Evolutionary conservation across 139 green algal genomes (phyloP).

Genomic region (Closterium sp.): DNA sequence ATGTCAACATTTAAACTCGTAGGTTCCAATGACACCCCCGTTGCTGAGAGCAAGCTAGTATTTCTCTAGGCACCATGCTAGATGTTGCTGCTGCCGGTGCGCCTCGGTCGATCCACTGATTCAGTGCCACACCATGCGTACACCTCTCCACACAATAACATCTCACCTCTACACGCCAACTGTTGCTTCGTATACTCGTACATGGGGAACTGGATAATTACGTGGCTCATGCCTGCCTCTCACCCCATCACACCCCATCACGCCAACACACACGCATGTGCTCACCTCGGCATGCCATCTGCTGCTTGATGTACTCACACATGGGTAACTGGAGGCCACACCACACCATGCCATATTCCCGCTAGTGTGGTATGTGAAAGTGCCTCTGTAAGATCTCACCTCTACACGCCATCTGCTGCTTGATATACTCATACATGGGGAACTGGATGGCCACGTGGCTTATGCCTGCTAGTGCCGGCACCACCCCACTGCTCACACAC

Average conservation of each 20-base stretch:
- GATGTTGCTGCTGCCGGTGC: too few species aligned
- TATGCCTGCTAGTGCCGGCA: slow-evolving; percentile 84
- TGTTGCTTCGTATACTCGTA: slow-evolving; percentile 83
- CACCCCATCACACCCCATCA: too few species aligned
- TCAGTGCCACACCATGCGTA: too few species aligned
- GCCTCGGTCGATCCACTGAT: too few species aligned
- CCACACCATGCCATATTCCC: slow-evolving; percentile 91
- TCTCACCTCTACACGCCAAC: slow-evolving; percentile 31
- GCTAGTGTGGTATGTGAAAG: too few species aligned
- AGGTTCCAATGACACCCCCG: too few species aligned
- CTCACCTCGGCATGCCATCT: too few species aligned
- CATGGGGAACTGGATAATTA: slow-evolving; percentile 94
- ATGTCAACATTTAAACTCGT: too few species aligned
- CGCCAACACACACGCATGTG: too few species aligned
- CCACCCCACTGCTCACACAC: slow-evolving; percentile 65
- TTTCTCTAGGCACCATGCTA: too few species aligned
- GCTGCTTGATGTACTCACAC: slow-evolving; percentile 84
- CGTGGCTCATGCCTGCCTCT: too few species aligned
- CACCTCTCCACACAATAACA: slow-evolving; percentile 50
- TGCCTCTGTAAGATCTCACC: neutral
- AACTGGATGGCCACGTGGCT: slow-evolving; percentile 96
- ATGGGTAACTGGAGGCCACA: slow-evolving; percentile 97
- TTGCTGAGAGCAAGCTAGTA: too few species aligned
- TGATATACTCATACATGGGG: slow-evolving; percentile 88
- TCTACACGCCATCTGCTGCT: slow-evolving; percentile 56